Conservation (phyloP, 345 rosid species). For the Erodium maritimum region DNA sequence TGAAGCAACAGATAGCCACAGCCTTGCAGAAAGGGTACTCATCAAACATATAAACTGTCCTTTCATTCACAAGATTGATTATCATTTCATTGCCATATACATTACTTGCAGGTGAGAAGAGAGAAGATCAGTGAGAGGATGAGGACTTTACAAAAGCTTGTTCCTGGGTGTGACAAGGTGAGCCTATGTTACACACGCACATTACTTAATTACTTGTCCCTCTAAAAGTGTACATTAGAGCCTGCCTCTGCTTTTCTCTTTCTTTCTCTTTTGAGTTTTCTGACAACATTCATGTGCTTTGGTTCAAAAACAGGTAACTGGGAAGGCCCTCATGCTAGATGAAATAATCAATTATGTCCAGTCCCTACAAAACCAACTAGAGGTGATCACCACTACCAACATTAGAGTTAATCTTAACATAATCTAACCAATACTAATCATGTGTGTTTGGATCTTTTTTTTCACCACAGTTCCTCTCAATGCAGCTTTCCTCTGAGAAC, state of each 20-base stretch:
- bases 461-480: slow-evolving; percentile 43
- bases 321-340: slow-evolving; percentile 80
- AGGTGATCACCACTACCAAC: slow-evolving; percentile 26
- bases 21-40: slow-evolving; percentile 69
- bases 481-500: slow-evolving; percentile 59
- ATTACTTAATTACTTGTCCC: neutral
- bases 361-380: slow-evolving; percentile 72
- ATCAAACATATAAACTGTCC: neutral
- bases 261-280: neutral
- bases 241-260: slow-evolving; percentile 3
- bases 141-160: slow-evolving; percentile 46
- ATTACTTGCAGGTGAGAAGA: slow-evolving; percentile 42
- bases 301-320: slow-evolving; percentile 41
- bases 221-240: neutral
- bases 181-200: neutral
- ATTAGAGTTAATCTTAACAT: neutral
- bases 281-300: slow-evolving; percentile 27
- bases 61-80: too few species aligned
- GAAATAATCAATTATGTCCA: slow-evolving; percentile 77
- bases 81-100: too few species aligned
- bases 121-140: slow-evolving; percentile 74
- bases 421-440: slow-evolving; percentile 15
- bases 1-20: slow-evolving; percentile 71
- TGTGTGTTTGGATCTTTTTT: neutral
- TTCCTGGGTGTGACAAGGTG: slow-evolving; percentile 84